phyloP scores from a whole-genome alignment of 805 yeast species.

The Sungouiella thailandica region DNA sequence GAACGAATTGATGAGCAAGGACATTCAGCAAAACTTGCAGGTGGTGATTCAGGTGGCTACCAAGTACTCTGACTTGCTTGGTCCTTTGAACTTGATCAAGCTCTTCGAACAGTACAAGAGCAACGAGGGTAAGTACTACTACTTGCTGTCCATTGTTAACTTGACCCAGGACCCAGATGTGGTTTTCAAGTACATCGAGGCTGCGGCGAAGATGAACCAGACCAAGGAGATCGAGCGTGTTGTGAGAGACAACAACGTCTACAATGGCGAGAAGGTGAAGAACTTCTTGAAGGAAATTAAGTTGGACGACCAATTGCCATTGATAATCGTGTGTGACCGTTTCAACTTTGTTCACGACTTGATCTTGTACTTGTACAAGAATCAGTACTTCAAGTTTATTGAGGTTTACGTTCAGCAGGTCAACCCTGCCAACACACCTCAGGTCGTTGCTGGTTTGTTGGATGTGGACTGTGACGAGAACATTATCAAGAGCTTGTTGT shows the following conservation, averaged over 20 bases:
- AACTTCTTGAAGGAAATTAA: slow-evolving; percentile 93
- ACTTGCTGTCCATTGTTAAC: slow-evolving; percentile 88
- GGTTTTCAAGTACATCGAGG: slow-evolving; percentile 91
- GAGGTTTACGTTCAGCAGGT: slow-evolving; percentile 98
- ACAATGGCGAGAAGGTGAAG: slow-evolving; percentile 96
- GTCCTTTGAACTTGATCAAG: slow-evolving; percentile 78
- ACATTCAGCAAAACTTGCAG: slow-evolving; percentile 83
- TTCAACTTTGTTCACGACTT: slow-evolving; percentile 88
- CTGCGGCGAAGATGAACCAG: slow-evolving; percentile 89
- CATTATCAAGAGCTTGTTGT: slow-evolving; percentile 73
- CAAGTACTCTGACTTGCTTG: slow-evolving; percentile 90
- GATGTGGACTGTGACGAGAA: slow-evolving; percentile 97
- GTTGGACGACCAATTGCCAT: slow-evolving; percentile 91
- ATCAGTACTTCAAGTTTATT: slow-evolving; percentile 92
- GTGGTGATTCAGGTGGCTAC: slow-evolving; percentile 95
- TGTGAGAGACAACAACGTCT: slow-evolving; percentile 88
- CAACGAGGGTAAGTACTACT: slow-evolving; percentile 90
- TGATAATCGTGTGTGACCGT: slow-evolving; percentile 94
- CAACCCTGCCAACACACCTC: slow-evolving; percentile 92
- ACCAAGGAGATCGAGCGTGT: slow-evolving; percentile 92
- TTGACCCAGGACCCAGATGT: slow-evolving; percentile 91
- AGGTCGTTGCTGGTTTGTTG: slow-evolving; percentile 90
- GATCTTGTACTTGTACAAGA: slow-evolving; percentile 88
- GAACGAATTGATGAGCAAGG: slow-evolving; percentile 73
- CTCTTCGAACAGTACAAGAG: slow-evolving; percentile 92